phyloP scores from a whole-genome alignment of 352 stramenopile species.

The Phytophthora foliorum region DNA sequence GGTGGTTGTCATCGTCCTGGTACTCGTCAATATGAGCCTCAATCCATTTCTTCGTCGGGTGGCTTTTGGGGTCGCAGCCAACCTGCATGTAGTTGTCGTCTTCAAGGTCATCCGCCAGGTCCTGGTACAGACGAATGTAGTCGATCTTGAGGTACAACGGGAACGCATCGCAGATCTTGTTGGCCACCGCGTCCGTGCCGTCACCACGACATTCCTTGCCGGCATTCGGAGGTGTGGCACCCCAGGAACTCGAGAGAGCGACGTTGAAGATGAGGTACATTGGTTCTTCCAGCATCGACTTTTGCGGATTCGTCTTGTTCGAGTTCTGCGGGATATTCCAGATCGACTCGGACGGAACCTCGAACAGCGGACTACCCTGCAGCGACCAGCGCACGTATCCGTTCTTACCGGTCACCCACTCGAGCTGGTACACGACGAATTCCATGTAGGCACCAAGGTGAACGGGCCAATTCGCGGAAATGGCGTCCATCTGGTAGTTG shows the following conservation, averaged over 20 bases:
- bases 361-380: constrained; percentile 84
- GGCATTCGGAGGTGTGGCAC: constrained; percentile 47
- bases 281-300: constrained; percentile 53
- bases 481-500: constrained; percentile 51
- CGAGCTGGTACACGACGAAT: constrained; percentile 45
- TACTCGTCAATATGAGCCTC: constrained; percentile 51
- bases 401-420: constrained; percentile 44
- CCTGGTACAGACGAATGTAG: constrained; percentile 90
- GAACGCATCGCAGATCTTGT: constrained; percentile 57
- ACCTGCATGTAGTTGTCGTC: constrained; percentile 40
- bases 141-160: constrained; percentile 84
- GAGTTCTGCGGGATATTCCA: constrained; percentile 38
- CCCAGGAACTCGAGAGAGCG: constrained; percentile 53
- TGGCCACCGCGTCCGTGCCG: constrained; percentile 26
- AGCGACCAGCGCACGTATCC: constrained; percentile 61
- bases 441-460: constrained; percentile 68
- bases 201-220: constrained; percentile 39
- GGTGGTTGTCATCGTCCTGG: constrained; percentile 45
- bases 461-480: constrained; percentile 81
- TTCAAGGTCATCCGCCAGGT: constrained; percentile 32
- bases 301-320: constrained; percentile 56
- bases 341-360: constrained; percentile 69
- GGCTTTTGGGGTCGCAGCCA: constrained; percentile 48
- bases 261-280: constrained; percentile 73
- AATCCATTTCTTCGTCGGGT: constrained; percentile 55